Conservation (phyloP, 306 rosid genomes). For the Quercus berberidifolia region DNA sequence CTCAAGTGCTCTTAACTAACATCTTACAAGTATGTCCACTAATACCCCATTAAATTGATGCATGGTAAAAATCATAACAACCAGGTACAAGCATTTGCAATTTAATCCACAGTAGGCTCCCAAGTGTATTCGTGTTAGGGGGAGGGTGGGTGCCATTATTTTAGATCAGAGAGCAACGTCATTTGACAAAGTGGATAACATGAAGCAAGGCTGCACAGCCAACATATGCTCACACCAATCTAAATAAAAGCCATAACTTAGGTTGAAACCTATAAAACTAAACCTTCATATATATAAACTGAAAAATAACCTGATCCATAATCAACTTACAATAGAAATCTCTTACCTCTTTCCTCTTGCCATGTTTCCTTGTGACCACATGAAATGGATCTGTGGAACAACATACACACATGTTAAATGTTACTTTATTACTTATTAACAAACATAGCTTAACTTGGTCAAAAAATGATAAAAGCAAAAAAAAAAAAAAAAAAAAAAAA, state of each 20-base stretch:
- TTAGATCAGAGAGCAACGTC: not conserved
- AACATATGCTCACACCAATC: not conserved
- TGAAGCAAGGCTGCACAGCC: not conserved
- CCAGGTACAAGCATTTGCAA: not conserved
- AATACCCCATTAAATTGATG: not conserved
- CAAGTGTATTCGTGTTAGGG: not conserved
- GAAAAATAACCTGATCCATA: conserved; percentile 7
- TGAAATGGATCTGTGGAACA: conserved; percentile 77
- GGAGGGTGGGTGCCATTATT: not conserved
- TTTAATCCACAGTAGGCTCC: not conserved
- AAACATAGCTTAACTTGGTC: not conserved
- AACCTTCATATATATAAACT: not conserved
- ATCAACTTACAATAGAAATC: conserved; percentile 16
- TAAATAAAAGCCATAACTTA: conserved; percentile 6
- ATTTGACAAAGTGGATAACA: not conserved
- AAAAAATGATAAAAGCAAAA: not conserved
- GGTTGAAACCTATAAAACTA: conserved; percentile 5
- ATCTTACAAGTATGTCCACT: not conserved
- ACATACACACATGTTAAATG: not conserved
- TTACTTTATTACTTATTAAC: conserved; percentile 11
- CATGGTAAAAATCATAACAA: not conserved
- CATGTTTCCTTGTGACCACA: conserved; percentile 89
- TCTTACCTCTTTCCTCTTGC: conserved; percentile 82
- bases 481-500: not conserved
- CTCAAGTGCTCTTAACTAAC: not conserved